phyloP scores from a whole-genome alignment of 2,329 filamentous ascomycete species.

The Davidsoniella eucalypti region DNA sequence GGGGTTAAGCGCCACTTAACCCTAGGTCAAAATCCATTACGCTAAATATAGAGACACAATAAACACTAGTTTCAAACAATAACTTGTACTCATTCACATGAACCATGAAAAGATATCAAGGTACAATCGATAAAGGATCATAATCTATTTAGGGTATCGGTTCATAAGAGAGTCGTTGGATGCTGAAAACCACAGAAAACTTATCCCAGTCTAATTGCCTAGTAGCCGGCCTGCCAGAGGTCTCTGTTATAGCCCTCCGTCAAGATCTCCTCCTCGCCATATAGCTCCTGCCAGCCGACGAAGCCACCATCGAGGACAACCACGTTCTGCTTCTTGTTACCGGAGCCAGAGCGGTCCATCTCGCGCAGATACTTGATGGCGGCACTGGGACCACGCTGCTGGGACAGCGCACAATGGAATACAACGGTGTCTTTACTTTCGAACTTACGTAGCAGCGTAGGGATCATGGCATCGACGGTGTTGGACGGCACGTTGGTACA shows the following conservation, averaged over 20 bases:
- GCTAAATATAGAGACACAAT: too few species aligned
- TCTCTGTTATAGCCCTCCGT: slow-evolving; percentile 77
- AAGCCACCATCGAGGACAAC: slow-evolving; percentile 75
- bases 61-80: too few species aligned
- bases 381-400: slow-evolving; percentile 75
- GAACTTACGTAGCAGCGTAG: slow-evolving; percentile 66
- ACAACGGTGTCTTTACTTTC: slow-evolving; percentile 67
- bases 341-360: not conserved
- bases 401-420: slow-evolving; percentile 86
- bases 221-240: slow-evolving; percentile 41
- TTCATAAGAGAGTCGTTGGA: not conserved
- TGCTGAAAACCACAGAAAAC: not conserved
- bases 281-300: slow-evolving; percentile 71
- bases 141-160: too few species aligned
- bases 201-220: not conserved
- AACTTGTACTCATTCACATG: too few species aligned
- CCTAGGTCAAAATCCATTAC: too few species aligned
- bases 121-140: too few species aligned
- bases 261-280: slow-evolving; percentile 59
- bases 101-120: not conserved
- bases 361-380: slow-evolving; percentile 59
- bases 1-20: too few species aligned
- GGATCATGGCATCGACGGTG: slow-evolving; percentile 58
- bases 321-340: slow-evolving; percentile 45
- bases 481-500: slow-evolving; percentile 59